Evolutionary conservation across 2,329 filamentous ascomycete genomes (phyloP).

Genomic region (Talaromyces piceae): DNA sequence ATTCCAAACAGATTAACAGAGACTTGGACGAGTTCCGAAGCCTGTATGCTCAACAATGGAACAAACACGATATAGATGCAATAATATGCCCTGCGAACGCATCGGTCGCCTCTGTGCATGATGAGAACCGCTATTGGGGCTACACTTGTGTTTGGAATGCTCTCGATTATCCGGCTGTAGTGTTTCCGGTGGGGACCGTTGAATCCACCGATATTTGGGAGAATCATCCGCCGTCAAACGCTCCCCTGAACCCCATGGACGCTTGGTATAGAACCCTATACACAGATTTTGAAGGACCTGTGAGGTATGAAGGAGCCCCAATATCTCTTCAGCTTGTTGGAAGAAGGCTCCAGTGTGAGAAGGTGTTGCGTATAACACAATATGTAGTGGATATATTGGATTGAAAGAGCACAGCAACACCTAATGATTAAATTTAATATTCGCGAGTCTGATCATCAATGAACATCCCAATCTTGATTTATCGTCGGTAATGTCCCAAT

Average conservation of each 20-base stretch:
- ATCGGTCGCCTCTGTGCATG: constrained; percentile 46
- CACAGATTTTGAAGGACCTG: constrained; percentile 24
- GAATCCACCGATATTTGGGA: constrained; percentile 32
- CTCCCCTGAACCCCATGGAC: constrained; percentile 39
- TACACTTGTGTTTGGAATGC: constrained; percentile 29
- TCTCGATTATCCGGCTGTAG: constrained; percentile 21
- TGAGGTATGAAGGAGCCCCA: constrained; percentile 29
- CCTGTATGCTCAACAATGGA: constrained; percentile 6
- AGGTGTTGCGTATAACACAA: constrained; percentile 25
- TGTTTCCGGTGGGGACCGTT: constrained; percentile 30
- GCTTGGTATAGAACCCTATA: constrained; percentile 41
- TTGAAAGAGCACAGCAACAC: background rate
- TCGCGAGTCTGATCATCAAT: too few relatives aligned
- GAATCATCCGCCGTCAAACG: constrained; percentile 33
- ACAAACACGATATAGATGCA: constrained; percentile 4
- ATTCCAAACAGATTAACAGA: background rate
- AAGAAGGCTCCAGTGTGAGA: constrained; percentile 30
- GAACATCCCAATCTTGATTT: too few relatives aligned
- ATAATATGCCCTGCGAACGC: constrained; percentile 44
- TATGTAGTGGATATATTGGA: background rate
- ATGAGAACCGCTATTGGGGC: constrained; percentile 51
- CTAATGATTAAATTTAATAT: background rate
- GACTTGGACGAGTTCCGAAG: constrained; percentile 4
- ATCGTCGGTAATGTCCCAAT: background rate
- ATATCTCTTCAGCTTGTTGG: constrained; percentile 7